Conservation (phyloP, 169 alveolate genomes). For the Plasmodium gonderi region DNA sequence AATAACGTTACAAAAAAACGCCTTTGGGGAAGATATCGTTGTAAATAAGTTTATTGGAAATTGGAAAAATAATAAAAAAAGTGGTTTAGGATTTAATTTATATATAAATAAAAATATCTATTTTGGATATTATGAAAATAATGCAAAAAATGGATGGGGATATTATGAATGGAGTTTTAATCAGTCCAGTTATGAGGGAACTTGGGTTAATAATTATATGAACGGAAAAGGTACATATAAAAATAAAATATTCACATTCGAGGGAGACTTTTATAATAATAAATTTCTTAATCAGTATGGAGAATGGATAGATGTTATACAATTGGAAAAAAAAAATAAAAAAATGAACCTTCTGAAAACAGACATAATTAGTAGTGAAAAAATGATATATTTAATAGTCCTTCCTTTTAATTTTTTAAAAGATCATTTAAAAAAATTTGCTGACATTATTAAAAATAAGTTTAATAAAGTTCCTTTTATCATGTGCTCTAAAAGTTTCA, state of each 20-base stretch:
- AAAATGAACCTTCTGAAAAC: not conserved
- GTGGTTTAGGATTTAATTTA: slow-evolving; percentile 68
- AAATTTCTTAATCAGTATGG: slow-evolving; percentile 32
- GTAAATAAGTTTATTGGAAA: slow-evolving; percentile 54
- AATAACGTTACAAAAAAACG: slow-evolving; percentile 33
- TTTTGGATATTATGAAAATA: slow-evolving; percentile 67
- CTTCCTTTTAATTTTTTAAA: slow-evolving; percentile 65
- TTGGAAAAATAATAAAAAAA: slow-evolving; percentile 60
- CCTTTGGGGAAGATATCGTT: slow-evolving; percentile 28
- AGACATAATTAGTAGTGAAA: not conserved
- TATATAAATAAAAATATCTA: slow-evolving; percentile 46
- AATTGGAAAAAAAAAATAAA: slow-evolving; percentile 7
- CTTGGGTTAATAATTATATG: slow-evolving; percentile 35
- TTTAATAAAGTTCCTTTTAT: slow-evolving; percentile 52
- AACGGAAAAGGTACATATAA: slow-evolving; percentile 69
- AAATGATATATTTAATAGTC: slow-evolving; percentile 28
- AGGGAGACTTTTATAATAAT: slow-evolving; percentile 48
- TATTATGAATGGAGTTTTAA: slow-evolving; percentile 34
- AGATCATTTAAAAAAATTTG: slow-evolving; percentile 43
- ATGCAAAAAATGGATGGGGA: slow-evolving; percentile 63
- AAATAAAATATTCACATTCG: slow-evolving; percentile 22
- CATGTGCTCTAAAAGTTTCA: slow-evolving; percentile 51
- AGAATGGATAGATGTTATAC: slow-evolving; percentile 63
- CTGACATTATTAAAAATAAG: slow-evolving; percentile 30
- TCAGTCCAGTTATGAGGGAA: slow-evolving; percentile 50